These are phyloP conservation scores for Phytophthora ohioensis DNA, from an alignment of 352 stramenopile genomes.

Conservation along the genomic window DNA sequence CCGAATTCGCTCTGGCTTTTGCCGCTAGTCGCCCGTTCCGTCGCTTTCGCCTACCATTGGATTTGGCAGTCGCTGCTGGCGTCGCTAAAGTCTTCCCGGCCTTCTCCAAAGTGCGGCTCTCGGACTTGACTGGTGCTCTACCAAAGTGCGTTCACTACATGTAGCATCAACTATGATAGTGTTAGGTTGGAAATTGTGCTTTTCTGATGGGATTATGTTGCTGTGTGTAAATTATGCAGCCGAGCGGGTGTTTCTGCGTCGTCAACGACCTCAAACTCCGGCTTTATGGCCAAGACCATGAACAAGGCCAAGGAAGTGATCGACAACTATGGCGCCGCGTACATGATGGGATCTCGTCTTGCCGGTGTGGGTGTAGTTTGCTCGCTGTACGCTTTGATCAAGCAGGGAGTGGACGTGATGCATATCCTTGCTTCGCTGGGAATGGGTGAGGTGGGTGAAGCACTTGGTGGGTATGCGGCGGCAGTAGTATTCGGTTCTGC, in stretches of 20 bases:
- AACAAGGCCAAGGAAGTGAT: constrained; percentile 76
- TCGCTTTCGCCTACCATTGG: constrained; percentile 78
- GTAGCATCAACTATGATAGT: neutral
- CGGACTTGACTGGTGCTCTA: constrained; percentile 64
- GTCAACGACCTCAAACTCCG: constrained; percentile 26
- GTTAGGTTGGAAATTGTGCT: neutral
- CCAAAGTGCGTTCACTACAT: constrained; percentile 49
- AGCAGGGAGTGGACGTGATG: constrained; percentile 86
- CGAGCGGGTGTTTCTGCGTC: constrained; percentile 24
- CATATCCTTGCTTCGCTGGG: constrained; percentile 76
- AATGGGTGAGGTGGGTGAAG: constrained; percentile 74
- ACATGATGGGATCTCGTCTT: constrained; percentile 90
- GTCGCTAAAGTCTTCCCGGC: constrained; percentile 77
- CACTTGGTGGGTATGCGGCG: constrained; percentile 78
- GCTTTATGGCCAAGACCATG: constrained; percentile 71
- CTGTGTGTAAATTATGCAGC: constrained; percentile 30
- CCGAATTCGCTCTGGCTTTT: constrained; percentile 89
- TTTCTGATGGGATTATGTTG: neutral
- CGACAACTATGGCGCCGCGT: constrained; percentile 88
- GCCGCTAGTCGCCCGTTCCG: constrained; percentile 85
- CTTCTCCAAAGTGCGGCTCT: constrained; percentile 77
- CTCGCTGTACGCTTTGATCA: constrained; percentile 77
- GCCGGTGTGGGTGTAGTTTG: constrained; percentile 81
- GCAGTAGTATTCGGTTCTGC: constrained; percentile 82
- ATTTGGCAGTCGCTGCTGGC: constrained; percentile 72